Evolutionary conservation across 352 stramenopile species (phyloP).

Genomic region (Phytophthora hybrid): DNA sequence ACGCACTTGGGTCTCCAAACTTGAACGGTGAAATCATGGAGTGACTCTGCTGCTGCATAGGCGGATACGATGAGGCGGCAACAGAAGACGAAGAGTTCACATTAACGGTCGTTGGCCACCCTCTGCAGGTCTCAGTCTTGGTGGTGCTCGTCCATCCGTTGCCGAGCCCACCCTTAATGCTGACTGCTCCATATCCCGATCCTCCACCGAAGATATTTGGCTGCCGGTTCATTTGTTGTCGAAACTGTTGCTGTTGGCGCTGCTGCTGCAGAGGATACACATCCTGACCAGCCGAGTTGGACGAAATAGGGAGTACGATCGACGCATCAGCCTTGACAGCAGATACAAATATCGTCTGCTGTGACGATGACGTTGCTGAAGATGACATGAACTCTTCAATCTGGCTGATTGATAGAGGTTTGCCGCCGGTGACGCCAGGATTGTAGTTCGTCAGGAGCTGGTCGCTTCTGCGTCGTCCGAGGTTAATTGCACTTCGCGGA

Average conservation of each 20-base stretch:
- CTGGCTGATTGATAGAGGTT: conserved; percentile 26
- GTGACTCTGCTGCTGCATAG: conserved; percentile 21
- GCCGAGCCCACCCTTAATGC: conserved; percentile 23
- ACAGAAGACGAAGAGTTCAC: conserved; percentile 16
- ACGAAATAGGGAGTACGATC: conserved; percentile 40
- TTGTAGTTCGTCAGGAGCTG: conserved; percentile 38
- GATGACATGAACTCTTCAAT: conserved; percentile 40
- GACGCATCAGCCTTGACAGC: conserved; percentile 44
- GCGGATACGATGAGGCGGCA: conserved; percentile 17
- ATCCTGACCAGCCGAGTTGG: conserved; percentile 39
- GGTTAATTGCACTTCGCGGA: conserved; percentile 13
- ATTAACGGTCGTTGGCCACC: conserved; percentile 28
- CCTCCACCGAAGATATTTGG: conserved; percentile 24
- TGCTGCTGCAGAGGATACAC: conserved; percentile 34
- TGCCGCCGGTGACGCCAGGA: conserved; percentile 13
- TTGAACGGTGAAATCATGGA: conserved; percentile 52
- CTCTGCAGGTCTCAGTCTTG: conserved; percentile 21
- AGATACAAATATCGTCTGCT: conserved; percentile 27
- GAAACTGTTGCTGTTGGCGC: conserved; percentile 25
- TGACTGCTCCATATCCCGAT: conserved; percentile 17
- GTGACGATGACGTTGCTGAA: conserved; percentile 13
- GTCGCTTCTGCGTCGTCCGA: conserved; percentile 44
- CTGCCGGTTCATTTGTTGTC: conserved; percentile 35
- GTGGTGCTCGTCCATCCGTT: conserved; percentile 27
- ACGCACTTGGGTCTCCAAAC: conserved; percentile 34